phyloP scores from a whole-genome alignment of 2,329 filamentous ascomycete genomes.

The Colletotrichum somersetense region DNA sequence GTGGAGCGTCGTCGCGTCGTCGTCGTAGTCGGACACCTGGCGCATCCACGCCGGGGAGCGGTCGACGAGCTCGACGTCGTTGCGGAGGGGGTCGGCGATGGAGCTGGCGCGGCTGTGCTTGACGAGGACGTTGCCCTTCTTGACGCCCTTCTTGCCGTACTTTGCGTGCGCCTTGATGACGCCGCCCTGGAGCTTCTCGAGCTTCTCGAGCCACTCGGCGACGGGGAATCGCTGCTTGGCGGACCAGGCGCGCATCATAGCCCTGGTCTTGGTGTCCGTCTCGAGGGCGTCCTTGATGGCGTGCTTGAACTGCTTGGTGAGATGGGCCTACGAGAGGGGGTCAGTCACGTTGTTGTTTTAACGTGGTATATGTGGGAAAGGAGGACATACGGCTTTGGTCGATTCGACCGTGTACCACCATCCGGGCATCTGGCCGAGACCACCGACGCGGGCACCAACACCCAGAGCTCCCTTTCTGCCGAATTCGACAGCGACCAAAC shows the following conservation, averaged over 20 bases:
- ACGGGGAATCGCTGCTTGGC: conserved; percentile 76
- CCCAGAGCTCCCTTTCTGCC: conserved; percentile 76
- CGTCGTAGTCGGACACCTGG: conserved; percentile 39
- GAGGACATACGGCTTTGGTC: conserved; percentile 60
- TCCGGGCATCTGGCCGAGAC: conserved; percentile 76
- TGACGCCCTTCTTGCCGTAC: conserved; percentile 39
- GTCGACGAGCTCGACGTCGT: conserved; percentile 40
- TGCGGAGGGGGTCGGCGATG: conserved; percentile 28
- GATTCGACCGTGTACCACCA: conserved; percentile 80
- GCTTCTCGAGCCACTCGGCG: conserved; percentile 74
- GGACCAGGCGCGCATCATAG: conserved; percentile 73
- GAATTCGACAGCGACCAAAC: conserved; percentile 77
- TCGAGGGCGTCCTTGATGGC: conserved; percentile 71
- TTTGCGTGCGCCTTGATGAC: conserved; percentile 65
- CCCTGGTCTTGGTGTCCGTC: conserved; percentile 67
- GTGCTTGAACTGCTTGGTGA: conserved; percentile 74
- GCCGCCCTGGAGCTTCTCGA: conserved; percentile 72
- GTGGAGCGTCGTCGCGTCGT: conserved; percentile 38
- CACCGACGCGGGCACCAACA: conserved; percentile 75
- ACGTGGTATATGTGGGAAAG: too few species aligned
- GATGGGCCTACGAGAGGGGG: conserved; percentile 56
- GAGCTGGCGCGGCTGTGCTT: conserved; percentile 34
- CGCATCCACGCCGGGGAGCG: conserved; percentile 40
- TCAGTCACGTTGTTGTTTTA: background rate
- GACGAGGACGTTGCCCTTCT: conserved; percentile 40